Evolutionary conservation across 2,329 filamentous ascomycete species (phyloP).

Genomic region (Penicillium sp.): DNA sequence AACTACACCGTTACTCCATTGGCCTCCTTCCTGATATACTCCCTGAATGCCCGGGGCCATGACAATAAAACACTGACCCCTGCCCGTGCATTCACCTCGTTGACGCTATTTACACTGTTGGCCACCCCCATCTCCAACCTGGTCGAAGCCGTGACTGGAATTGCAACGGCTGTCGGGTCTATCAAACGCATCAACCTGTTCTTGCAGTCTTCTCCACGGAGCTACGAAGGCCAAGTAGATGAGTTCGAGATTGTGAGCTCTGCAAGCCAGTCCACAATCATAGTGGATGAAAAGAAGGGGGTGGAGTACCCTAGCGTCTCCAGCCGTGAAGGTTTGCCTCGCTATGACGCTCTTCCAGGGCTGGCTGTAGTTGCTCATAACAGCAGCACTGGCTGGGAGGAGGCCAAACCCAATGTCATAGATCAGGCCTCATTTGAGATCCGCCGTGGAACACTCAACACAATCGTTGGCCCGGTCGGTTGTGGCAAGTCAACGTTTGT

Average conservation of each 20-base stretch:
- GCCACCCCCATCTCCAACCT: conserved; percentile 2
- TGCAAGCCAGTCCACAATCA: not conserved
- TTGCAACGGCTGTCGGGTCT: conserved; percentile 6
- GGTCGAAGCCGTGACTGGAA: conserved; percentile 2
- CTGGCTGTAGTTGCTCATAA: not conserved
- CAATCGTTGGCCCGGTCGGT: not conserved
- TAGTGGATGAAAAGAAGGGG: not conserved
- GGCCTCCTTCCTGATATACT: conserved; percentile 8
- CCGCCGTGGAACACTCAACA: not conserved
- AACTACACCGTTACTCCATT: conserved; percentile 5
- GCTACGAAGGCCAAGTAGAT: not conserved
- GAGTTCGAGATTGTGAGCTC: not conserved
- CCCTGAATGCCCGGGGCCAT: not conserved
- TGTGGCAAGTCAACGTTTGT: conserved; percentile 1
- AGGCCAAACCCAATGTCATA: not conserved
- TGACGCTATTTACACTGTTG: conserved; percentile 10
- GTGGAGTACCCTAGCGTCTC: not conserved
- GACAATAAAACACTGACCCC: conserved; percentile 2
- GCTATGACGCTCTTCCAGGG: not conserved
- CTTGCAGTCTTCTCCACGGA: not conserved
- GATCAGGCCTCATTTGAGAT: not conserved
- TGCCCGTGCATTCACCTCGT: conserved; percentile 10
- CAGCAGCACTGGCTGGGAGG: conserved; percentile 1
- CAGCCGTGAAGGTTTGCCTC: not conserved
- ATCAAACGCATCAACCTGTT: conserved; percentile 7